These are phyloP conservation scores for Chalciporus pseudorubinellus DNA, from an alignment of 768 basidiomycete species.

Conservation along the genomic window DNA sequence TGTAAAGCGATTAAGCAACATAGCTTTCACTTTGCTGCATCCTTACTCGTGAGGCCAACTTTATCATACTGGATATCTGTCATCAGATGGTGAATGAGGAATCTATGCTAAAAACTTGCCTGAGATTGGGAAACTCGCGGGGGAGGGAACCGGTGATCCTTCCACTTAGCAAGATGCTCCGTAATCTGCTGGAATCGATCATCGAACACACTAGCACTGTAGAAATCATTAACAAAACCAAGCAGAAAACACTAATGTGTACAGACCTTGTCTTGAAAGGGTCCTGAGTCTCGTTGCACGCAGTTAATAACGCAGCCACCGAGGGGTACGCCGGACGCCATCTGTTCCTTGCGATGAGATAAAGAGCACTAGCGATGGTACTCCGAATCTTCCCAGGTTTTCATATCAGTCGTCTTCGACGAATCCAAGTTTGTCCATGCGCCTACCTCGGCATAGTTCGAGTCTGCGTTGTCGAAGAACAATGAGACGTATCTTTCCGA, in stretches of 20 bases:
- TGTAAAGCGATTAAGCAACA: slow-evolving; percentile 32
- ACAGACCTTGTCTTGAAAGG: slow-evolving; percentile 60
- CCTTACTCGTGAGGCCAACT: slow-evolving; percentile 77
- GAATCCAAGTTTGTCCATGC: background rate
- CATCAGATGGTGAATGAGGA: slow-evolving; percentile 11
- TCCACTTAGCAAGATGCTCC: slow-evolving; percentile 62
- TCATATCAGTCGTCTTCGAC: background rate
- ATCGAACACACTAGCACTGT: slow-evolving; percentile 55
- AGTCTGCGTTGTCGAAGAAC: slow-evolving; percentile 73
- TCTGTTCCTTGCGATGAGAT: slow-evolving; percentile 52
- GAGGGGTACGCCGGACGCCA: slow-evolving; percentile 71
- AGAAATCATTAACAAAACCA: slow-evolving; percentile 1
- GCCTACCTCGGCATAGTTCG: slow-evolving; percentile 80
- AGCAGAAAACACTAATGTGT: background rate
- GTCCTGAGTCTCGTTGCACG: slow-evolving; percentile 51
- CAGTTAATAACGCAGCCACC: slow-evolving; percentile 49
- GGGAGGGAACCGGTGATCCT: slow-evolving; percentile 74
- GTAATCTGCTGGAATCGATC: slow-evolving; percentile 56
- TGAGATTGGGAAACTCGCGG: slow-evolving; percentile 84
- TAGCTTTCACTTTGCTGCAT: slow-evolving; percentile 1
- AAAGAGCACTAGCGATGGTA: slow-evolving; percentile 66
- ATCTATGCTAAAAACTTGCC: slow-evolving; percentile 32
- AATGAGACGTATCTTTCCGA: slow-evolving; percentile 68
- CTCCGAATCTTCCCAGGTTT: slow-evolving; percentile 53
- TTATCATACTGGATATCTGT: slow-evolving; percentile 69